Base-by-base conservation (phyloP, 2,329 filamentous ascomycete genomes). In the Phialophora verrucosa region DNA sequence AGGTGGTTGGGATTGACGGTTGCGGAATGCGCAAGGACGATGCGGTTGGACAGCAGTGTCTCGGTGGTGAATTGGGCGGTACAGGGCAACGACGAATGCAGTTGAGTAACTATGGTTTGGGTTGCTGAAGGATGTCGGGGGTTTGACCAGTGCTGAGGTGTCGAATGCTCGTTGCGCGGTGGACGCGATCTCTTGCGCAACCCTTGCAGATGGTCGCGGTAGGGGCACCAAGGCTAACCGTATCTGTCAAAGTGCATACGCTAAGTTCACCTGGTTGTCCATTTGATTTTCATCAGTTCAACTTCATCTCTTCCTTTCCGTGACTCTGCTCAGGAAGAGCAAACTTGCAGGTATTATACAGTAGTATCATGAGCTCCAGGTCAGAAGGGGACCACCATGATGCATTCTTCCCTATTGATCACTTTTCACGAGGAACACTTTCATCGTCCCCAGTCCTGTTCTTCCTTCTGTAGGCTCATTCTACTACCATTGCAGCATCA, bases 171-270 rank as follows among this genome's bases (percentile, higher is more conserved):
- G 50, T 32, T 54, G 60, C 60, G 60, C 51, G 60, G 20, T 35
- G 44, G 42, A 64, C 55, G 62, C 62, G 62, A 35, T 61, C 42
- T 44, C 31, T 20, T 29, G 58, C 35, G 23, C 44, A 51, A 61
- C 47, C 47, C 20, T 38, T 57, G 23, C 23, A 57, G 42, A 65
- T 35, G 20, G 6, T 38, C 57, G 35, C 49, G 44, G 44, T 44
- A 44, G 17, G 38, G 38, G 17, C 38, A n/a, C 17, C 6, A 7
- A 20, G 38, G 2, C 38, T 44, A 44, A 44, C 38, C 38, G 38
- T 8, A n/a, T 44, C 38, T 2, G 38, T 44, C 38, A 44, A 44
- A 44, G 38, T 44, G 38, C 38, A 44, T 20, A n/a, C 38, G 17
- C 17, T 17, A 42, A 42, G 35, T 42, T 14, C 3, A 17, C 38